Percentiles rank a stretch among this genome's conserved stretches.
Conservation (phyloP, 2,329 filamentous ascomycete species). For the Sporothrix dimorphospora region DNA sequence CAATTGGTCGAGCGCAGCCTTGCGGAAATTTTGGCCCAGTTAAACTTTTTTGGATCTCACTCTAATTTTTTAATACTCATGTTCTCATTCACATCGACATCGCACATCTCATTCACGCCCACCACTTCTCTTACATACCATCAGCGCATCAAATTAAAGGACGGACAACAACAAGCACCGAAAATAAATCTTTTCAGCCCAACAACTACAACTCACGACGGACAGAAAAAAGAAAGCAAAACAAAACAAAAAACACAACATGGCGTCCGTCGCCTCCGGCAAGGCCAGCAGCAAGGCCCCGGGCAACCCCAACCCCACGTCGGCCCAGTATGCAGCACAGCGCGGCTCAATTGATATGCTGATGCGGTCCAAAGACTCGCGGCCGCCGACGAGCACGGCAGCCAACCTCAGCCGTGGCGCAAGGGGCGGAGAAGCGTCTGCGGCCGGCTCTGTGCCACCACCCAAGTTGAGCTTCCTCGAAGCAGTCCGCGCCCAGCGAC, state of each 20-base stretch:
- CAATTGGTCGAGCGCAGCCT: not conserved
- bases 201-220: not conserved
- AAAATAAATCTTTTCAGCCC: too few species aligned
- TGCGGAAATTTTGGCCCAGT: not conserved
- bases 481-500: constrained; percentile 27
- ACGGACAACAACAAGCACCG: not conserved
- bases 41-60: not conserved
- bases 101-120: not conserved
- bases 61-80: not conserved
- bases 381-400: constrained; percentile 1
- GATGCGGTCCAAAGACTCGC: constrained; percentile 17
- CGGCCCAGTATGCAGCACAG: constrained; percentile 27
- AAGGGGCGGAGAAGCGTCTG: not conserved
- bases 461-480: constrained; percentile 28
- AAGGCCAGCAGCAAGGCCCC: constrained; percentile 17
- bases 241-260: not conserved
- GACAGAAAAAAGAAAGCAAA: not conserved
- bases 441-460: not conserved
- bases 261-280: constrained; percentile 20
- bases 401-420: constrained; percentile 3
- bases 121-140: not conserved
- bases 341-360: constrained; percentile 29
- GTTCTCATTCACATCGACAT: not conserved
- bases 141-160: not conserved
- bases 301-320: constrained; percentile 26